A percentile compares a stretch with the other conserved stretches of the same genome.
Evolutionary conservation across 192 early-diverging fungal species (phyloP).

Genomic region (Allomyces macrogynus): DNA sequence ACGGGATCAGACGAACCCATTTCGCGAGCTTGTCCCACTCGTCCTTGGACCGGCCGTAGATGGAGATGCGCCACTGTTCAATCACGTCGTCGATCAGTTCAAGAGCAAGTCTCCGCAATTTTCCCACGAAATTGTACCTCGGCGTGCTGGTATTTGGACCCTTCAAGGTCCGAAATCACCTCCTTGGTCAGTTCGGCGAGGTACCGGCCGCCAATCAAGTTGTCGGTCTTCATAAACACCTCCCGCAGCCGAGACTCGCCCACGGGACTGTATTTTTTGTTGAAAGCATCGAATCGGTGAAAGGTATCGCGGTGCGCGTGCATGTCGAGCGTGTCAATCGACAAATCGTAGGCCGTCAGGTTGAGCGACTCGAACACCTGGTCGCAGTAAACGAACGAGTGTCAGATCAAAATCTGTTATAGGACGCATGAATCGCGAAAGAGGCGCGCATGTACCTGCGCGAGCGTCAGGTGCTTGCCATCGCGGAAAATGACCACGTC

Average conservation of each 20-base stretch:
- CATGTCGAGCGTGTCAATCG: slow-evolving; percentile 90
- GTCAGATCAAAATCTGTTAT: too few species aligned
- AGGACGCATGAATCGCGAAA: too few species aligned
- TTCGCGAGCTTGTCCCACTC: slow-evolving; percentile 92
- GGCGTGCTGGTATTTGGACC: slow-evolving; percentile 83
- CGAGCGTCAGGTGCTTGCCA: slow-evolving; percentile 53
- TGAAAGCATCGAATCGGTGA: slow-evolving; percentile 12
- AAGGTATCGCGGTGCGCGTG: slow-evolving; percentile 28
- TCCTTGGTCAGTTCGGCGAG: slow-evolving; percentile 86
- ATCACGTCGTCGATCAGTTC: too few species aligned
- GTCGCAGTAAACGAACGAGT: too few species aligned
- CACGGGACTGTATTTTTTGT: slow-evolving; percentile 87
- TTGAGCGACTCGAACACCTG: slow-evolving; percentile 73
- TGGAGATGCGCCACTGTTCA: slow-evolving; percentile 56
- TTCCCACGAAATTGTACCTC: slow-evolving; percentile 15
- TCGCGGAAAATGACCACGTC: slow-evolving; percentile 73
- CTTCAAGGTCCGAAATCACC: slow-evolving; percentile 70
- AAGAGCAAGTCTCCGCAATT: too few species aligned
- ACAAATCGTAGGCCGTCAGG: slow-evolving; percentile 80
- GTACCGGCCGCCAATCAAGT: slow-evolving; percentile 64
- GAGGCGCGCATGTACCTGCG: slow-evolving; percentile 8
- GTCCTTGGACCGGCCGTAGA: slow-evolving; percentile 61
- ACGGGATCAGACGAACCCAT: slow-evolving; percentile 20
- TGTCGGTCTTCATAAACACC: slow-evolving; percentile 93
- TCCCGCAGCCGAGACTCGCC: slow-evolving; percentile 84